Evolutionary conservation across 257 asterid genomes (phyloP).

Genomic region (Perilla frutescens): DNA sequence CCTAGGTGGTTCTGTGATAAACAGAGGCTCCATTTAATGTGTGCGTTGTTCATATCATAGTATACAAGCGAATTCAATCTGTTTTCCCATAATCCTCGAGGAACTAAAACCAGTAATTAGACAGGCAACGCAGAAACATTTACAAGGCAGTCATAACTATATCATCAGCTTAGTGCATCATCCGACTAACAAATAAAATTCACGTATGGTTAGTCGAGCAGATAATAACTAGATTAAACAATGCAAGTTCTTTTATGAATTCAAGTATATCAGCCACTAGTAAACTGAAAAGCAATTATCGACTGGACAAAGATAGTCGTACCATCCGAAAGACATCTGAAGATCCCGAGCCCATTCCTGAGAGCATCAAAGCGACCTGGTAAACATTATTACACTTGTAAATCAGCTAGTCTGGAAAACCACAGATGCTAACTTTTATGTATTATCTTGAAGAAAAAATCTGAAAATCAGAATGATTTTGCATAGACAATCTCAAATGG

Average conservation of each 20-base stretch:
- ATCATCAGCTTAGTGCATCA: no score
- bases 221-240: conserved; percentile 9
- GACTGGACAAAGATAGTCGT: conserved; percentile 26
- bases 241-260: background rate
- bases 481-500: background rate
- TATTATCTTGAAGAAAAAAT: conserved; percentile 15
- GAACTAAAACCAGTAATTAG: no score
- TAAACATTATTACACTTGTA: conserved; percentile 29
- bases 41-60: no score
- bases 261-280: conserved; percentile 20
- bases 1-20: no score
- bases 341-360: conserved; percentile 94
- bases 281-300: background rate
- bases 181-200: no score
- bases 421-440: conserved; percentile 6
- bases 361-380: conserved; percentile 94
- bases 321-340: conserved; percentile 92
- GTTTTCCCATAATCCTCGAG: no score
- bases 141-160: no score
- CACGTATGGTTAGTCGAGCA: background rate
- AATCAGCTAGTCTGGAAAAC: conserved; percentile 18
- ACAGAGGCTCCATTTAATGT: no score
- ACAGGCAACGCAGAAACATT: no score
- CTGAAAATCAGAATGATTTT: conserved; percentile 1
- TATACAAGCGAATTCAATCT: no score